phyloP scores from a whole-genome alignment of 495 filamentous ascomycete genomes.

The Trichoderma orchidacearum region DNA sequence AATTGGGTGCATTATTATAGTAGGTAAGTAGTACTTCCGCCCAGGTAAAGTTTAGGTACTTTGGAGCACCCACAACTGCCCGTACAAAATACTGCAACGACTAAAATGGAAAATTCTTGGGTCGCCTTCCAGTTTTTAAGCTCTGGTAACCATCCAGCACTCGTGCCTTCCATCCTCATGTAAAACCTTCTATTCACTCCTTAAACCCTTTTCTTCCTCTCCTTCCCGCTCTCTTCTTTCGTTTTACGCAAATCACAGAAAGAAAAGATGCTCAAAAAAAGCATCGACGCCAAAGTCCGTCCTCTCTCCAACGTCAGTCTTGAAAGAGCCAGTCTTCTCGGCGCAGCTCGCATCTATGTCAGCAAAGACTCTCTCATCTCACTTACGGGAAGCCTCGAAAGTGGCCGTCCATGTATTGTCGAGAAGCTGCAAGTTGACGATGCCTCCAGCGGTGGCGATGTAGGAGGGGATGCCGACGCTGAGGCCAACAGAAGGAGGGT shows the following conservation, averaged over 20 bases:
- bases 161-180: neutral
- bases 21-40: no score
- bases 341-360: constrained; percentile 51
- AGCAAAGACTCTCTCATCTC: constrained; percentile 47
- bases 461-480: neutral
- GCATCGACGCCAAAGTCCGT: constrained; percentile 2
- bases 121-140: neutral
- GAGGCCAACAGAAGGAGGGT: constrained; percentile 20
- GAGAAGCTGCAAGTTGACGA: constrained; percentile 22
- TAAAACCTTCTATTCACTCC: no score
- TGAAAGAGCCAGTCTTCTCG: constrained; percentile 2
- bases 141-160: neutral
- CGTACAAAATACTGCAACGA: neutral
- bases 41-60: neutral
- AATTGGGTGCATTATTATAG: no score
- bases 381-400: constrained; percentile 36
- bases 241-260: neutral
- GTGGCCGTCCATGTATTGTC: constrained; percentile 44
- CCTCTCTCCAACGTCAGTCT: constrained; percentile 2
- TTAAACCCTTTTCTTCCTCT: neutral
- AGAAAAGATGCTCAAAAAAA: neutral
- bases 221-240: neutral
- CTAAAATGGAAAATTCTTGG: neutral
- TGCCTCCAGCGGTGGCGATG: constrained; percentile 3
- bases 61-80: neutral